Evolutionary conservation across 2,329 filamentous ascomycete species (phyloP), one percentile per base, ranked within the genome.

Genomic region (Endoconidiophora laricicola): DNA sequence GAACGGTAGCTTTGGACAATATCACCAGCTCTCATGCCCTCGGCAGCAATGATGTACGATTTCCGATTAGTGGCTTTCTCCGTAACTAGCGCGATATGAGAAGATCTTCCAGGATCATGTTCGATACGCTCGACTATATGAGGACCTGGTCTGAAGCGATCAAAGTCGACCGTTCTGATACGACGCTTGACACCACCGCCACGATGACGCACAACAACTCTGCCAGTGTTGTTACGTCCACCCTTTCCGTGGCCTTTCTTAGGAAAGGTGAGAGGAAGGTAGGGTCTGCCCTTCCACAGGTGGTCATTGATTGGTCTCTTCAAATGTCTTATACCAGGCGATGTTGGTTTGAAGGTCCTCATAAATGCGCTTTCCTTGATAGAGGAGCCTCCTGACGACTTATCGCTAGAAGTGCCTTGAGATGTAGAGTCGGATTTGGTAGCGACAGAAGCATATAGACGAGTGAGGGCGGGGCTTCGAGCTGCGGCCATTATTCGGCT

Each of bases 171-270:
- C 1, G 79, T 91, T 54, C 93, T 74, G 67, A 98, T 93, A 61
- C 91, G 81, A 60, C 88, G 75, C 72, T 95, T 94, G 54, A 82
- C 81, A 57, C 91, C 93, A 63, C 90, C 91, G 62, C 91, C 91
- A 52, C 83, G 81, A 69, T 98, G 91, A 57, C 93, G 76, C 44
- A 98, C 82, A 0, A 87, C 94, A 54, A 98, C 76, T 56, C 78
- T 73, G 22, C 91, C 93, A 49, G 76, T 82, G 60, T 85, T 83
- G 64, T 98, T 98, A 59, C 91, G 78, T 41, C 91, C 91, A 65
- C 91, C 93, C 64, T 94, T 91, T 48, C 78, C 81, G 59, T 94
- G 87, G 14, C 91, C 91, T 64, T 90, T 90, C 65, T 95, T 94
- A 37, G 87, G 79, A 60, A 86, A 85, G 9, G 93, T 98, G 64